These are phyloP conservation scores for Stylonectria norvegica DNA, from an alignment of 2,329 filamentous ascomycete species.

Conservation along the genomic window DNA sequence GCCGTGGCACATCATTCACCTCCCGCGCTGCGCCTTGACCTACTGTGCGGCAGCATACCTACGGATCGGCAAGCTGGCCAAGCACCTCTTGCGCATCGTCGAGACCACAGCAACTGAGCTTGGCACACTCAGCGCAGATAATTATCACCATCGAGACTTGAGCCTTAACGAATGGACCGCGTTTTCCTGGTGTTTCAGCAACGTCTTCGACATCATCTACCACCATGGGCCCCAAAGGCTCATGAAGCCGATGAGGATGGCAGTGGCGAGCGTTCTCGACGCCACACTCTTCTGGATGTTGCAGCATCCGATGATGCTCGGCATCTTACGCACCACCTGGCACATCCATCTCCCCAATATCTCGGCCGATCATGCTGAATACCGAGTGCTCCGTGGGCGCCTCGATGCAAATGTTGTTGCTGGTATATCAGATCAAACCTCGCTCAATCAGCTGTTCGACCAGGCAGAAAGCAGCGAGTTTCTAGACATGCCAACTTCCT, in stretches of 20 bases:
- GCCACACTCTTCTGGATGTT: slow-evolving; percentile 26
- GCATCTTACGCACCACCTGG: slow-evolving; percentile 27
- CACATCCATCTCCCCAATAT: slow-evolving; percentile 21
- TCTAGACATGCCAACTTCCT: too few relatives aligned
- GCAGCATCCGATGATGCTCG: slow-evolving; percentile 21
- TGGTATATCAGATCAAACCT: too few relatives aligned
- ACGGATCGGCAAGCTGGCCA: slow-evolving; percentile 27
- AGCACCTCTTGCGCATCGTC: slow-evolving; percentile 26
- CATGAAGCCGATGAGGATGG: slow-evolving; percentile 32
- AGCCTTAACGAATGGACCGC: slow-evolving; percentile 16
- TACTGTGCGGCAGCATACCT: slow-evolving; percentile 32
- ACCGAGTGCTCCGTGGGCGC: too few relatives aligned
- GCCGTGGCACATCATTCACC: slow-evolving; percentile 27
- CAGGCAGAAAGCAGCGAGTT: slow-evolving; percentile 5
- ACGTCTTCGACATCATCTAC: slow-evolving; percentile 30
- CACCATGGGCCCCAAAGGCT: slow-evolving; percentile 17
- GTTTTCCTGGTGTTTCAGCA: slow-evolving; percentile 27
- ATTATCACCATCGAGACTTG: slow-evolving; percentile 14
- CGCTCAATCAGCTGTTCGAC: slow-evolving; percentile 22
- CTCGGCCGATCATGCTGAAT: slow-evolving; percentile 27
- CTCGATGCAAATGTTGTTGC: too few relatives aligned
- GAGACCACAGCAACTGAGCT: slow-evolving; percentile 26
- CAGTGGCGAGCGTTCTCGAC: slow-evolving; percentile 31
- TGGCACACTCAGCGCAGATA: slow-evolving; percentile 15
- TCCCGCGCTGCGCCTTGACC: slow-evolving; percentile 32